These are phyloP conservation scores for Monosporozyma siamensis DNA, from an alignment of 805 yeast species.

Conservation along the genomic window DNA sequence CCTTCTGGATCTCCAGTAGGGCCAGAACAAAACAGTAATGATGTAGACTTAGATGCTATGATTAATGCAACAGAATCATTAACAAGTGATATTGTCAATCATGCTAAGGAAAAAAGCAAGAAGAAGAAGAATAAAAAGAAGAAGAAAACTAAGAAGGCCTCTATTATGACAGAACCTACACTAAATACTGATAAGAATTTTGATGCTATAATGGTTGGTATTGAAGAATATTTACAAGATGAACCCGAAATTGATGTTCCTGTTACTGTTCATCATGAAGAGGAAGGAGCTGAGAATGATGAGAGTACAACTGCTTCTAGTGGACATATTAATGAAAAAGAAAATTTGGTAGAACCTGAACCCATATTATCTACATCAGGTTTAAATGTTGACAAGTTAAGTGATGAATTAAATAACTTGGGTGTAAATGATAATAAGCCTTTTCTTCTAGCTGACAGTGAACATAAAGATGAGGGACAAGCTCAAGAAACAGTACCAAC, in stretches of 20 bases:
- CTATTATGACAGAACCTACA: neutral
- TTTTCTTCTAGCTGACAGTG: neutral
- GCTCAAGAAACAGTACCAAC: neutral
- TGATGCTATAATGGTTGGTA: conserved; percentile 21
- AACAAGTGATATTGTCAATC: conserved; percentile 9
- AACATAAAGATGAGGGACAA: neutral
- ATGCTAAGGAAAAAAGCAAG: conserved; percentile 2
- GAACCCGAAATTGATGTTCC: conserved; percentile 3
- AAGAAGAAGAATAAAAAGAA: conserved; percentile 7
- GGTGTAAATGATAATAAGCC: neutral
- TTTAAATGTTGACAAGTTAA: conserved; percentile 6
- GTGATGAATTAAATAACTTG: neutral
- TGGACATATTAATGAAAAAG: neutral
- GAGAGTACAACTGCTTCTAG: neutral
- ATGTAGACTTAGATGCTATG: conserved; percentile 23
- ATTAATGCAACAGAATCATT: conserved; percentile 17
- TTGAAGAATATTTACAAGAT: conserved; percentile 18
- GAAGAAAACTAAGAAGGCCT: conserved; percentile 5
- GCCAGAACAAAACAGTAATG: conserved; percentile 12
- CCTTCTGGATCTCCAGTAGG: neutral
- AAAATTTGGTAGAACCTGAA: neutral
- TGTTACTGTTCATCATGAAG: neutral
- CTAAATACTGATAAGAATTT: neutral
- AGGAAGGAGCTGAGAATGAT: neutral
- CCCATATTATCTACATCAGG: conserved; percentile 1